These are phyloP conservation scores for Ceratocystis colombiana DNA, from an alignment of 2,329 filamentous ascomycete genomes.

Conservation along the genomic window DNA sequence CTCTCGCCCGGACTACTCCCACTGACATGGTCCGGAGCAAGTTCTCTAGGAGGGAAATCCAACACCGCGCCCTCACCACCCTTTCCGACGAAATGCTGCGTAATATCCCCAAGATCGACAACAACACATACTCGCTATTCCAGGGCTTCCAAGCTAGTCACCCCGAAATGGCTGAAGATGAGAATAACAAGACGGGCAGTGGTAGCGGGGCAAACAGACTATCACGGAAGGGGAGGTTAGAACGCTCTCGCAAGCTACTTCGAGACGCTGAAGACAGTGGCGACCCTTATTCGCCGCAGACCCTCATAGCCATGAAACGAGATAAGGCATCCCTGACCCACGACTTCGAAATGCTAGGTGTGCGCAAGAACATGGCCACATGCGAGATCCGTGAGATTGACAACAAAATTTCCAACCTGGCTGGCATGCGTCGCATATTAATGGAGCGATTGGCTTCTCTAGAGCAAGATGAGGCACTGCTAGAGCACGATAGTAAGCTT, in stretches of 20 bases:
- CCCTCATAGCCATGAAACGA: slow-evolving; percentile 63
- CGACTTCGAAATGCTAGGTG: slow-evolving; percentile 77
- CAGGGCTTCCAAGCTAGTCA: slow-evolving; percentile 91
- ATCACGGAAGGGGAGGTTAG: slow-evolving; percentile 45
- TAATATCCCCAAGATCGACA: slow-evolving; percentile 71
- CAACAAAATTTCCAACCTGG: slow-evolving; percentile 87
- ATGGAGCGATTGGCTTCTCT: slow-evolving; percentile 74
- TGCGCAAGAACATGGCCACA: slow-evolving; percentile 95
- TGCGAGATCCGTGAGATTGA: slow-evolving; percentile 95
- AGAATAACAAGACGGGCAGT: neutral
- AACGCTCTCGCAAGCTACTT: slow-evolving; percentile 66
- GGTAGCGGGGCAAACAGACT: slow-evolving; percentile 45
- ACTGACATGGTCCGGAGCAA: slow-evolving; percentile 86
- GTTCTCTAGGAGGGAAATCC: slow-evolving; percentile 83
- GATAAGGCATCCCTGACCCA: slow-evolving; percentile 73
- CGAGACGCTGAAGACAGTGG: slow-evolving; percentile 41
- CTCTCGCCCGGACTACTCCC: slow-evolving; percentile 82
- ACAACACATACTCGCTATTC: slow-evolving; percentile 83
- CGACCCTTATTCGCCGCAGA: slow-evolving; percentile 42
- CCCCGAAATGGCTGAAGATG: slow-evolving; percentile 57
- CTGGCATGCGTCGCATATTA: slow-evolving; percentile 85
- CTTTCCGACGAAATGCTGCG: slow-evolving; percentile 80
- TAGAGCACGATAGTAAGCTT: slow-evolving; percentile 75
- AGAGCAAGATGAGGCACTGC: slow-evolving; percentile 79
- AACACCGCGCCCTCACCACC: slow-evolving; percentile 80